Evolutionary conservation across 2,329 filamentous ascomycete species (phyloP), one percentile per base, ranked within the genome.

Genomic region (Fusarium irregulare): DNA sequence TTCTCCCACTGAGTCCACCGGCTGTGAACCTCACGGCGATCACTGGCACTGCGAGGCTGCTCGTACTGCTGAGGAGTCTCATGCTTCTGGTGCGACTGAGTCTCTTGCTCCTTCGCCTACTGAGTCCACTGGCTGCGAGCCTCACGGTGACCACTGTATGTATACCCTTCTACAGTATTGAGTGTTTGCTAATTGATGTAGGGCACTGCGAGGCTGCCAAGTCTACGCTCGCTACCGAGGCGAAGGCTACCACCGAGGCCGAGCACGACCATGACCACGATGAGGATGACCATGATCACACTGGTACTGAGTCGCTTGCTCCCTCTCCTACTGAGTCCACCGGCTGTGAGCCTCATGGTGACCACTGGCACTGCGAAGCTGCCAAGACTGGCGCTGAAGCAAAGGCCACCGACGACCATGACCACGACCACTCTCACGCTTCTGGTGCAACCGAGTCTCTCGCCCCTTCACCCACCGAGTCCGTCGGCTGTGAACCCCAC

Each of bases 361-460:
- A 74, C 59, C 72, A 74, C 65, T 68, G 68, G 68, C 73, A 75
- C 51, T 75, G 73, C 25, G 72, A 75, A 8, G 72, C 66, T 42
- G 55, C 71, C 16, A 69, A 69, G 8, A 71, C 73, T 20, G 65
- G 56, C 5, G 27, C 64, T 14, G 57, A 47, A 6, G 64, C 60
- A 25, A 47, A 60, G 40, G 62, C 70, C 6, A 65, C 70, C 6
- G 64, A 64, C 23, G 57, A 68, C 21, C 21, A 21, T 18, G 32
- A 34, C 28, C 32, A 49, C 7, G 58, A 66, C 4, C 34, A 72
- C 41, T 14, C 21, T 4, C 64, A 73, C 58, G 46, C 64, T 16
- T 50, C 63, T 7, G 71, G 57, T 1, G 50, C 64, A 7, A 64
- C 70, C 9, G 50, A 54, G 16, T 50, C 63, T 8, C 46, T 61